A percentile compares a stretch with the other conserved stretches of the same genome.
These are phyloP conservation scores for Sporothrix brasiliensis DNA, from an alignment of 2,329 filamentous ascomycete species.

Conservation along the genomic window DNA sequence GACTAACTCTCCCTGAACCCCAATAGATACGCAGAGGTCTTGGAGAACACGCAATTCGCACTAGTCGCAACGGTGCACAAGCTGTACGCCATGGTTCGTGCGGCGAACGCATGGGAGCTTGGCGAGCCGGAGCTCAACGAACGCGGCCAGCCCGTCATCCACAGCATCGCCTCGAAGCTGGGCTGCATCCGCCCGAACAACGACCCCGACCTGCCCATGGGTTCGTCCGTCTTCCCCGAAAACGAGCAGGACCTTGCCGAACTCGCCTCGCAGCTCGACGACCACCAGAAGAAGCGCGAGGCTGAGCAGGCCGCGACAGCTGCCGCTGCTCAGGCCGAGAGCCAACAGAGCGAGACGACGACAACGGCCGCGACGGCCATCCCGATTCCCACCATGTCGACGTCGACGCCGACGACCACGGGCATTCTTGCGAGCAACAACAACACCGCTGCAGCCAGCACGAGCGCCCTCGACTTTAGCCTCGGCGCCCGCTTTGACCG, in stretches of 20 bases:
- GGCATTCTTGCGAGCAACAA: conserved; percentile 35
- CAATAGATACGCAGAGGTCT: conserved; percentile 62
- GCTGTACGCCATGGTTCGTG: conserved; percentile 65
- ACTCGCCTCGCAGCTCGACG: conserved; percentile 58
- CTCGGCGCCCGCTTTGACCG: conserved; percentile 47
- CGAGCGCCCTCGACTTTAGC: conserved; percentile 39
- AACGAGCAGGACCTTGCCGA: conserved; percentile 61
- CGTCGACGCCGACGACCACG: conserved; percentile 30
- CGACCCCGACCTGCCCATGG: conserved; percentile 60
- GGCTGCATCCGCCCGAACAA: conserved; percentile 65
- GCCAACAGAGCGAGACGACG: conserved; percentile 35
- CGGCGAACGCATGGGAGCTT: conserved; percentile 60
- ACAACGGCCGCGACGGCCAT: neutral
- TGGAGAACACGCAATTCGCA: conserved; percentile 67
- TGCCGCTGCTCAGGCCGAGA: conserved; percentile 20
- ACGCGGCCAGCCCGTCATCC: conserved; percentile 64
- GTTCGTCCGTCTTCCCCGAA: conserved; percentile 62
- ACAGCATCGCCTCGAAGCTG: conserved; percentile 66
- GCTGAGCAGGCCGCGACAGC: conserved; percentile 38
- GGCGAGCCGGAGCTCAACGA: conserved; percentile 67
- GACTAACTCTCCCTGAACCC: conserved; percentile 38
- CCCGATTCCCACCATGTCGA: conserved; percentile 9
- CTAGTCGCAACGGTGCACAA: conserved; percentile 67
- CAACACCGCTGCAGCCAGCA: conserved; percentile 31
- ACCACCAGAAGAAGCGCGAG: conserved; percentile 50